These are phyloP conservation scores for Apiotrichum mycotoxinovorans DNA, from an alignment of 1,284 basidiomycete genomes.

Conservation along the genomic window DNA sequence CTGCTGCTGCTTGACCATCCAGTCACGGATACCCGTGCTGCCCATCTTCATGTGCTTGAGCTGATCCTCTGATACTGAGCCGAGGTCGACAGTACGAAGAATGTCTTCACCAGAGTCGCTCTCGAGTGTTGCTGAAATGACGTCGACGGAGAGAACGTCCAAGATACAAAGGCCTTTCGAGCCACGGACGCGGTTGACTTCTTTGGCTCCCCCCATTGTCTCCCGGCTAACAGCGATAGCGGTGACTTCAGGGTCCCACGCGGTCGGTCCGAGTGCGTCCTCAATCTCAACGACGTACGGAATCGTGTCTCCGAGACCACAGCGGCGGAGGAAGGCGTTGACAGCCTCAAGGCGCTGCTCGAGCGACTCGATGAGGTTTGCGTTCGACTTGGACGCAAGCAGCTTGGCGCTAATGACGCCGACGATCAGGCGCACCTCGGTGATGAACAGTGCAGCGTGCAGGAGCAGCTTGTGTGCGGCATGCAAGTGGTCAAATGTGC, in stretches of 20 bases:
- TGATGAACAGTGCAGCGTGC: conserved; percentile 81
- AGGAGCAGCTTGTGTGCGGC: conserved; percentile 96
- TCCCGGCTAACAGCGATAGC: conserved; percentile 83
- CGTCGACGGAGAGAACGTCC: conserved; percentile 73
- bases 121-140: conserved; percentile 63
- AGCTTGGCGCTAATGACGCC: conserved; percentile 76
- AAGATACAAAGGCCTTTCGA: conserved; percentile 57
- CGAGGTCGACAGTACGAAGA: conserved; percentile 24
- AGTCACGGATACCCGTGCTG: conserved; percentile 80
- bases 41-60: conserved; percentile 79
- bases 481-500: conserved; percentile 96
- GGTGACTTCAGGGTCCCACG: conserved; percentile 74
- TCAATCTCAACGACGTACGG: conserved; percentile 63
- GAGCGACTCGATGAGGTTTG: conserved; percentile 67
- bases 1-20: conserved; percentile 55
- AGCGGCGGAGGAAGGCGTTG: conserved; percentile 58
- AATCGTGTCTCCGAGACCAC: conserved; percentile 8
- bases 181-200: conserved; percentile 31
- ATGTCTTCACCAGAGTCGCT: conserved; percentile 7
- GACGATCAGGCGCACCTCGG: conserved; percentile 74
- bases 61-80: conserved; percentile 57
- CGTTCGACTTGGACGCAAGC: conserved; percentile 69
- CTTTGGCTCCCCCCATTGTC: conserved; percentile 68
- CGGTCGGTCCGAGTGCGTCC: conserved; percentile 86
- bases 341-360: conserved; percentile 58